Evolutionary conservation across 1,284 basidiomycete genomes (phyloP).

Genomic region (Sporisorium sorghi): DNA sequence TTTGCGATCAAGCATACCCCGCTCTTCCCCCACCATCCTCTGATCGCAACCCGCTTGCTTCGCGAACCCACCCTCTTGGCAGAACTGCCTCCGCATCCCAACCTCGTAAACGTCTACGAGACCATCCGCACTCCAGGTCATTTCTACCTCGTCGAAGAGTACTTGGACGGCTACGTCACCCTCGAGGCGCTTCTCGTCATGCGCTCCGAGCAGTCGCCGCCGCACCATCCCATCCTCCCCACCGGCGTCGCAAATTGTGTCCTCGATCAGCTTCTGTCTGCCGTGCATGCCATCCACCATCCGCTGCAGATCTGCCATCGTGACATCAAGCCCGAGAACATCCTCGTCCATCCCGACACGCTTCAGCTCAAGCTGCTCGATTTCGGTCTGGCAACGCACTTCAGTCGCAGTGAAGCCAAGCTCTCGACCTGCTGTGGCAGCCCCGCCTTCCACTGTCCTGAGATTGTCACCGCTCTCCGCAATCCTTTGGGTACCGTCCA

Average conservation of each 20-base stretch:
- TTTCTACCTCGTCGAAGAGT: conserved; percentile 75
- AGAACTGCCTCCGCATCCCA: conserved; percentile 73
- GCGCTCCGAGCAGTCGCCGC: conserved; percentile 38
- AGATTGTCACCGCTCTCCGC: conserved; percentile 73
- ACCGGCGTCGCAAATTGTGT: conserved; percentile 68
- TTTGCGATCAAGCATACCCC: conserved; percentile 75
- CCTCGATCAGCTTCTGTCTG: conserved; percentile 73
- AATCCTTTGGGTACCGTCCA: conserved; percentile 72
- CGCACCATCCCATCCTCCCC: conserved; percentile 60
- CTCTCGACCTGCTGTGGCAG: conserved; percentile 74
- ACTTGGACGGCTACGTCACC: conserved; percentile 71
- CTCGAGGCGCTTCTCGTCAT: conserved; percentile 65
- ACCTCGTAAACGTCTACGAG: conserved; percentile 73
- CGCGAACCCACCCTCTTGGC: conserved; percentile 74
- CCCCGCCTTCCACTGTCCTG: conserved; percentile 73
- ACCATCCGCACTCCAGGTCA: conserved; percentile 73
- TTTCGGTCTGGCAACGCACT: conserved; percentile 74
- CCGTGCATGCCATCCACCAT: conserved; percentile 72
- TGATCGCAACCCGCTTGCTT: conserved; percentile 73
- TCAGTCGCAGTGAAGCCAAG: conserved; percentile 73
- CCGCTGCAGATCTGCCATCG: conserved; percentile 73
- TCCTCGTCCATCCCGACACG: conserved; percentile 70
- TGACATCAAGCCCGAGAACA: conserved; percentile 73
- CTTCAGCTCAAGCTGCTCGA: conserved; percentile 72
- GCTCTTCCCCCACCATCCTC: conserved; percentile 74